Base-by-base conservation (phyloP, 805 yeast species). In the Metschnikowia reukaufii region DNA sequence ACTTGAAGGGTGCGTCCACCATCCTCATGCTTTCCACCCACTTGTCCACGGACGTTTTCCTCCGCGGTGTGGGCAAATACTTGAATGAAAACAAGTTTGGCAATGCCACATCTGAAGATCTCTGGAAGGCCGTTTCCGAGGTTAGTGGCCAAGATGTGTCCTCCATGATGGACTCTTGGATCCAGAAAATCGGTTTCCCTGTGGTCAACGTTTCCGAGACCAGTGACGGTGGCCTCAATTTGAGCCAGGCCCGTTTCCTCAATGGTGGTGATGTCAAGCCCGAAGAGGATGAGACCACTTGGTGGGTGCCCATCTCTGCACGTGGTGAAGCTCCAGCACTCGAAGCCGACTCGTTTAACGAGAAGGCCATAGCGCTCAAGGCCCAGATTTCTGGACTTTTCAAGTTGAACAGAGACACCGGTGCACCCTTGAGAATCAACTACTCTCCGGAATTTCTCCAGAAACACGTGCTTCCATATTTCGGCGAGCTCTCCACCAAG, bases 1-100 rank as follows among this genome's bases (percentile, higher is more conserved):
- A 88, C 65, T 68, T 82, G 53, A 88, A 88, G 68, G 96, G 96
- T 47, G 86, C 90, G 6, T 83, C 91, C 20, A 73, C 85, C 23
- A 81, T 88, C 48, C 74, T 83, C 60, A 88, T 88, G 96, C 73
- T 87, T 47, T 80, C 91, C 31, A 79, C 77, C 55, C 78, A 79
- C 62, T 68, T 88, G 49, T 91, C 94, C 35, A 80, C 74, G 51
- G 88, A 83, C 12, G 64, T 70, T 4, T 88, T 88, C 63, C 72
- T 88, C 52, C 76, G 77, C 56, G 96, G 95, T 50, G 89, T 88
- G 37, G 79, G 88, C 29, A 61, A 70, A 44, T 88, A 88, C 66
- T 76, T 88, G 62, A 74, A 81, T 52, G 72, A 72, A 37, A 80
- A 84, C 66, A 68, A 79, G 56, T 88, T 70, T 60, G 79, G 80